These are phyloP conservation scores for Chaetomiaceae sp. DNA, from an alignment of 2,329 filamentous ascomycete species.

Conservation along the genomic window DNA sequence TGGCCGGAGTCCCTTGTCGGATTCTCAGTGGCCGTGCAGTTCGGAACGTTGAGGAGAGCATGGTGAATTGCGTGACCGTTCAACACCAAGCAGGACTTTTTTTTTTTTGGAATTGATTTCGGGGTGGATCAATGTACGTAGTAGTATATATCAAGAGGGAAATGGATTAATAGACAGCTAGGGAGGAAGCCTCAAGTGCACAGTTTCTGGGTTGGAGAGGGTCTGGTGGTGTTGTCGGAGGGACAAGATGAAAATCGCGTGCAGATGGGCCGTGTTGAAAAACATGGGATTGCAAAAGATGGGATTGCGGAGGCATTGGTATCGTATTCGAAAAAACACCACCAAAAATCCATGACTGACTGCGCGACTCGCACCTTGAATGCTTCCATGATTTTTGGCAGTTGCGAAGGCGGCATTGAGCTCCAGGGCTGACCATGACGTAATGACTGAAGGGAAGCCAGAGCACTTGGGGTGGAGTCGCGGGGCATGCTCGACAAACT, in stretches of 20 bases:
- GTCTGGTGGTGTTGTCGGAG: too few species aligned
- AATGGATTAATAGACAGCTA: too few species aligned
- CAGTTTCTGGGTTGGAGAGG: too few species aligned
- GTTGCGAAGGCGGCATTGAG: background rate
- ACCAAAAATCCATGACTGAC: background rate
- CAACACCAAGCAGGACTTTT: too few species aligned
- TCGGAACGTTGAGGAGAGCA: conserved; percentile 20
- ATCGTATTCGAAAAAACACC: background rate
- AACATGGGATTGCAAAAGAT: background rate
- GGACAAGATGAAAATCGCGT: too few species aligned
- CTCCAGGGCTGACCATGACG: conserved; percentile 3
- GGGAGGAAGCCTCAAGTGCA: too few species aligned
- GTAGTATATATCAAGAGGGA: too few species aligned
- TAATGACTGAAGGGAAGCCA: background rate
- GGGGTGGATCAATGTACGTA: too few species aligned
- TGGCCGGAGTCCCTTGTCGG: too few species aligned
- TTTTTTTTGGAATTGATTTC: too few species aligned
- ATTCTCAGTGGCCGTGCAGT: conserved; percentile 18
- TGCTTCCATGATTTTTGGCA: conserved; percentile 9
- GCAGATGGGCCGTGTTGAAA: too few species aligned
- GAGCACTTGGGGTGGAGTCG: background rate
- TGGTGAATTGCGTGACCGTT: too few species aligned
- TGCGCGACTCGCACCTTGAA: background rate
- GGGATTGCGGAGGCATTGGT: background rate
- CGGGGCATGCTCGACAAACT: background rate